Conservation (phyloP, 306 rosid genomes). For the Notholithocarpus densiflorus region DNA sequence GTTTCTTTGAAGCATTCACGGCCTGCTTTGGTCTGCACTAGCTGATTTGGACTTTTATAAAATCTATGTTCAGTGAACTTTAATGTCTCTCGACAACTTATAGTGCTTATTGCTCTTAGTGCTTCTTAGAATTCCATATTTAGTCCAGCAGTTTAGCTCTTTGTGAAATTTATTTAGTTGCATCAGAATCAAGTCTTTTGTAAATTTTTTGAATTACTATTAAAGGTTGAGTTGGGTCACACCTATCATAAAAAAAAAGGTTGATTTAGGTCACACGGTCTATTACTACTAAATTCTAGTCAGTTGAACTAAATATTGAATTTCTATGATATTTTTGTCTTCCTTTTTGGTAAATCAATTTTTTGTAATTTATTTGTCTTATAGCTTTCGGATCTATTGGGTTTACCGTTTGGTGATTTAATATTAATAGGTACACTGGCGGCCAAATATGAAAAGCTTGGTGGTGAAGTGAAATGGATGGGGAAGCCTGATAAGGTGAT, state of each 20-base stretch:
- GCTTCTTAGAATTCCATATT: not conserved
- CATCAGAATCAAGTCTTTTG: not conserved
- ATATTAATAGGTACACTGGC: constrained; percentile 69
- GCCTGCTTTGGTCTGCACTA: too few relatives aligned
- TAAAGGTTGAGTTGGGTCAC: not conserved
- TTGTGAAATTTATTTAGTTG: not conserved
- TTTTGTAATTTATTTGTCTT: not conserved
- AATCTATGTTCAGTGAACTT: not conserved
- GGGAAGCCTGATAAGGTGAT: constrained; percentile 93
- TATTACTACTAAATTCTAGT: not conserved
- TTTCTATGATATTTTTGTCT: not conserved
- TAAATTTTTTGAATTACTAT: not conserved
- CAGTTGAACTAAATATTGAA: not conserved
- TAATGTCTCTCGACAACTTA: not conserved
- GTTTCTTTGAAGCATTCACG: too few relatives aligned
- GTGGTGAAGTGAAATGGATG: constrained; percentile 99
- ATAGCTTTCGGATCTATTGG: not conserved
- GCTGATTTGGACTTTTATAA: too few relatives aligned
- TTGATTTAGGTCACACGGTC: not conserved
- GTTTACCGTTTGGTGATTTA: constrained; percentile 16
- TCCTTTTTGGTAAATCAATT: too few relatives aligned
- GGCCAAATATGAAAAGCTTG: constrained; percentile 81
- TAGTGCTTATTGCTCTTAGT: not conserved
- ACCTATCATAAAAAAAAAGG: not conserved
- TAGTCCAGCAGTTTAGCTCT: not conserved